Base-by-base conservation (phyloP, 2,329 filamentous ascomycete species). In the Pseudogymnoascus destructans region DNA sequence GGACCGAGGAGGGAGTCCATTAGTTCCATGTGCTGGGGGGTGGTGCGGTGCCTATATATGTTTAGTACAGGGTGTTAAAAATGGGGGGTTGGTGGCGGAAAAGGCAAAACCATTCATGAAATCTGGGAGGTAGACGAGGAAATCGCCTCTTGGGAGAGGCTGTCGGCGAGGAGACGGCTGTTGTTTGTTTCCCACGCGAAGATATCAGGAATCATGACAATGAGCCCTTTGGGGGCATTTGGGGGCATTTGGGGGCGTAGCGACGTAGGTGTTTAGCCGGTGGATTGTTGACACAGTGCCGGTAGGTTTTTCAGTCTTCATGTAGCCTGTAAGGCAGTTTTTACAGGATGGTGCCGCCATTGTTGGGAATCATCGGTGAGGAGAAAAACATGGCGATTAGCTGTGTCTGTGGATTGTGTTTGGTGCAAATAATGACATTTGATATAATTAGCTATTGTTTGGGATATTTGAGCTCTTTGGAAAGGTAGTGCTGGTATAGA, bases 151-250 rank as follows among this genome's bases (percentile, higher is more conserved):
- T 70, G 65, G 23, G 75, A 74, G 63, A 75, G 76, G 25, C 67
- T 65, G 60, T 78, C 75, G 3, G 74, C 74, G 9, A 77, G 64
- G 1, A 75, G 65, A 15, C 74, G 69, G 42, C 71, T 72, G 63
- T 78, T 78, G 33, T 67, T 65, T 21, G 77, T 69, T 9, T 69
- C 64, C 71, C 74, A 76, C n/a, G 75, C 75, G 60, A 78, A 77
- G 5, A 71, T 70, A 62, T 78, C 75, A 2, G 74, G 66, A 46
- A 77, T 69, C 59, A 77, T 71, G 55, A 77, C 71, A 3, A 78
- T 66, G 56, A 74, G 72, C 5, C 70, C 73, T 17, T 71, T 70
- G 1, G 67, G 62, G 23, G 49, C 9, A 4, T 17, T 71, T 70
- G 1, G 67, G 62, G 23, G 49, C 9, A 4, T 63, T 61, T n/a